Evolutionary conservation across 371 early-diverging fungal genomes (phyloP), one percentile per base, ranked within the genome.

Genomic region (Apophysomyces variabilis): DNA sequence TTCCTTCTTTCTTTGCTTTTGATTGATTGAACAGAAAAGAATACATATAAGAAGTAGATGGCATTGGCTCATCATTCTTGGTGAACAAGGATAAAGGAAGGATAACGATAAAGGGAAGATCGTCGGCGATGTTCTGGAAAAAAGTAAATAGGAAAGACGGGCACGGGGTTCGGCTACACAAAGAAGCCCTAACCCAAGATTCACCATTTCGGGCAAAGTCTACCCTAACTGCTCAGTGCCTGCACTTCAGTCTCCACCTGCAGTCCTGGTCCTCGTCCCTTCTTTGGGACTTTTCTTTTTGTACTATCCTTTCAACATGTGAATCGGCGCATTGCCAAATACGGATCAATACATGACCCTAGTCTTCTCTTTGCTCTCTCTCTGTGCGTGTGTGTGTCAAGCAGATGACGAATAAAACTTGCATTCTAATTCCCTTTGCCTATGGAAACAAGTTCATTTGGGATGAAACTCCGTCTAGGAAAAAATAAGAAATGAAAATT

Each of bases 81-180:
- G 2, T 11, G 41, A 41, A 13, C 8, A 8, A 41, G 4, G 13
- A 41, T 41, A 41, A 41, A 41, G 8, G 11, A 1, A 11, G 13
- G 41, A 41, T 41, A 5, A 2, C 41, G 4, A 41, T 5, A 41
- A 8, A 11, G 41, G 11, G 13, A 41, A 41, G 41, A 13, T 41
- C 21, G 21, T 50, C 54, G 54, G 54, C 21, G 54, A 50, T 50
- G 21, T 32, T 21, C 54, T 50, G 54, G 54, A 50, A 50, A 50
- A 50, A 50, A 50, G 54, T 18, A 50, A 21, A 21, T 21, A 47
- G n/a, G 21, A 50, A 21, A 50, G 21, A 5, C 32, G 54, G 21
- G 21, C 54, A 50, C 54, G 54, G 54, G 54, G 54, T 21, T 50
- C 9, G 18, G 54, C 18, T 50, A 50, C 54, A 50, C 54, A 50